Conservation (phyloP, 2,329 filamentous ascomycete species). For the Penicillium griseofulvum region DNA sequence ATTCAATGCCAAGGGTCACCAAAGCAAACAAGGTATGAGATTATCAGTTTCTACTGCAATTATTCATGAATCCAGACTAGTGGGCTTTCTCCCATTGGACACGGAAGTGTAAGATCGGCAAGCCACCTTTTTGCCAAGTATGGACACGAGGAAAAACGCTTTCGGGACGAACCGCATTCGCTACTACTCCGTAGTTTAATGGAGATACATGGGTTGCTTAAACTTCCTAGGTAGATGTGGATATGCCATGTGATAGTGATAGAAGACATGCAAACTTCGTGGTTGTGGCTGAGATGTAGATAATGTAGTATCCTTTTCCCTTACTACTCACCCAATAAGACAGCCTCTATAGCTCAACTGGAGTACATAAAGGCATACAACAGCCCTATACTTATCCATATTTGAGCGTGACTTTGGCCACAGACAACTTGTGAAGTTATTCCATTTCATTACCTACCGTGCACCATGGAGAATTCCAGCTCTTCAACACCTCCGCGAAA, state of each 20-base stretch:
- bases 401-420: too few relatives aligned
- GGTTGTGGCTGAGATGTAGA: too few relatives aligned
- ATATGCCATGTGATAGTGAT: too few relatives aligned
- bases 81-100: background rate
- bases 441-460: background rate
- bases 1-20: too few relatives aligned
- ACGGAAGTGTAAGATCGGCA: too few relatives aligned
- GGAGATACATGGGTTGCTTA: too few relatives aligned
- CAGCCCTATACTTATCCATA: background rate
- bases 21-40: background rate
- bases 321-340: background rate
- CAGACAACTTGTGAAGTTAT: background rate
- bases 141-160: background rate
- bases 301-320: too few relatives aligned
- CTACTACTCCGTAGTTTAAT: background rate
- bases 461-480: background rate
- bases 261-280: too few relatives aligned
- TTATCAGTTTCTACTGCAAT: background rate
- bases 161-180: background rate
- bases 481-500: background rate
- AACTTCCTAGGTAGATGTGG: too few relatives aligned
- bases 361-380: background rate
- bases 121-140: background rate
- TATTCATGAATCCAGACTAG: background rate
- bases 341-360: background rate